phyloP scores from a whole-genome alignment of 2,329 filamentous ascomycete species.

The Aspergillus latus region DNA sequence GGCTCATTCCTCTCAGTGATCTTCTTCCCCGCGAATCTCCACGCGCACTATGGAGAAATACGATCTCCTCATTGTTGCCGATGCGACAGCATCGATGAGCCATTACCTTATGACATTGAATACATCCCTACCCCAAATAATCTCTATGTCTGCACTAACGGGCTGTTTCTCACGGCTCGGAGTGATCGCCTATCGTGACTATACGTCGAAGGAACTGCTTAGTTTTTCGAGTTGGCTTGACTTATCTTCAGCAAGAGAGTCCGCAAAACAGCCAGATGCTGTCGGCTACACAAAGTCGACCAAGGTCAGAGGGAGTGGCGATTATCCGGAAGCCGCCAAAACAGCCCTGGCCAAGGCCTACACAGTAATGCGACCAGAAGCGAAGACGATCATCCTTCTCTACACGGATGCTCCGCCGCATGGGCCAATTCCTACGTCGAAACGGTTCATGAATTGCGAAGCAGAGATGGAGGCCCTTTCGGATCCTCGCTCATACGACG shows the following conservation, averaged over 20 bases:
- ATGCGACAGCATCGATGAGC: constrained; percentile 22
- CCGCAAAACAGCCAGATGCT: constrained; percentile 31
- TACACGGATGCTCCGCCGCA: constrained; percentile 54
- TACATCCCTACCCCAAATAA: constrained; percentile 51
- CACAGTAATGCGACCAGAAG: constrained; percentile 49
- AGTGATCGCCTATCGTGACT: constrained; percentile 54
- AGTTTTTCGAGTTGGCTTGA: constrained; percentile 54
- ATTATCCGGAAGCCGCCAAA: constrained; percentile 52
- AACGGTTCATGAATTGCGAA: constrained; percentile 9
- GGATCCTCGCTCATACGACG: constrained; percentile 29
- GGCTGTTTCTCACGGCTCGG: constrained; percentile 53
- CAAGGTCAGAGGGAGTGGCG: too few relatives aligned
- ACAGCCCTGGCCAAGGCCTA: constrained; percentile 51
- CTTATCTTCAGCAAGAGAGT: not conserved
- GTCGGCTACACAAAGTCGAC: constrained; percentile 42
- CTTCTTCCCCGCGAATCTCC: too few relatives aligned
- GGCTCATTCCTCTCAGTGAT: too few relatives aligned
- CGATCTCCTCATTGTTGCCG: constrained; percentile 21
- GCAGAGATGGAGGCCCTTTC: not conserved
- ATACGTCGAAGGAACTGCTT: constrained; percentile 35
- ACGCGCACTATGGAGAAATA: constrained; percentile 9
- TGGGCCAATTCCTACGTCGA: too few relatives aligned
- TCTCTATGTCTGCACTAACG: constrained; percentile 51
- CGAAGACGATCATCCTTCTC: constrained; percentile 51
- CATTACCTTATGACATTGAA: constrained; percentile 47